Conservation (phyloP, 2,329 filamentous ascomycete species). For the Hypomyces rosellus region DNA sequence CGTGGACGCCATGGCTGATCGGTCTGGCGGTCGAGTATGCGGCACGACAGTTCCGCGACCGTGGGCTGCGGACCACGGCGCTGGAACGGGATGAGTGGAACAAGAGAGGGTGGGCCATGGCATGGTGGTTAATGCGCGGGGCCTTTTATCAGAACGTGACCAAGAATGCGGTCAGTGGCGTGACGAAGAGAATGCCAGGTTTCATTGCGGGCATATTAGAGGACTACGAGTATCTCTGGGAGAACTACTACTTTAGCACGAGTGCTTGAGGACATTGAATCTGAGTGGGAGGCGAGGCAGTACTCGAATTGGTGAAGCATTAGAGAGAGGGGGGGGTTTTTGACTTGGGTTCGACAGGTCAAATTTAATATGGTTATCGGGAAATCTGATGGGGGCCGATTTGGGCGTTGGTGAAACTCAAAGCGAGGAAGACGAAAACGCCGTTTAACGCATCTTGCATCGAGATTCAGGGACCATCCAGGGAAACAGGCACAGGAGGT, state of each 20-base stretch:
- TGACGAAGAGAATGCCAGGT: slow-evolving; percentile 71
- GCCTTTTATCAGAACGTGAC: slow-evolving; percentile 93
- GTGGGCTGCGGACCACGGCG: slow-evolving; percentile 73
- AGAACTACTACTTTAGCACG: slow-evolving; percentile 88
- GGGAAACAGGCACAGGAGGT: too few relatives aligned
- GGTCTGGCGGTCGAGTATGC: slow-evolving; percentile 81
- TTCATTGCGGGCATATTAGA: slow-evolving; percentile 82
- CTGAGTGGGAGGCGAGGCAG: background rate
- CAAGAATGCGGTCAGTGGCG: slow-evolving; percentile 63
- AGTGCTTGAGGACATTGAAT: slow-evolving; percentile 33
- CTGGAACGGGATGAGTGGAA: slow-evolving; percentile 86
- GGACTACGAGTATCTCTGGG: slow-evolving; percentile 97
- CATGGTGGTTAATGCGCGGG: slow-evolving; percentile 96
- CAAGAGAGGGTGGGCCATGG: slow-evolving; percentile 82
- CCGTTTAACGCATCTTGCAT: too few relatives aligned
- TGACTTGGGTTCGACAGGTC: background rate
- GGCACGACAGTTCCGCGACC: slow-evolving; percentile 73
- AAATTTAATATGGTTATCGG: background rate
- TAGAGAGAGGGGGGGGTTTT: too few relatives aligned
- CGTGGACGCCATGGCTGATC: slow-evolving; percentile 88
- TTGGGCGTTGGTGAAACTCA: too few relatives aligned
- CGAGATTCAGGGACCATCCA: too few relatives aligned
- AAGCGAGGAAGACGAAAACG: too few relatives aligned
- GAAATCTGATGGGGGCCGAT: too few relatives aligned
- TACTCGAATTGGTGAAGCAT: background rate